Percentiles rank a stretch among this genome's conserved stretches.
Conservation (phyloP, 1,139 yeast species). For the Sugiyamaella pinicola region DNA sequence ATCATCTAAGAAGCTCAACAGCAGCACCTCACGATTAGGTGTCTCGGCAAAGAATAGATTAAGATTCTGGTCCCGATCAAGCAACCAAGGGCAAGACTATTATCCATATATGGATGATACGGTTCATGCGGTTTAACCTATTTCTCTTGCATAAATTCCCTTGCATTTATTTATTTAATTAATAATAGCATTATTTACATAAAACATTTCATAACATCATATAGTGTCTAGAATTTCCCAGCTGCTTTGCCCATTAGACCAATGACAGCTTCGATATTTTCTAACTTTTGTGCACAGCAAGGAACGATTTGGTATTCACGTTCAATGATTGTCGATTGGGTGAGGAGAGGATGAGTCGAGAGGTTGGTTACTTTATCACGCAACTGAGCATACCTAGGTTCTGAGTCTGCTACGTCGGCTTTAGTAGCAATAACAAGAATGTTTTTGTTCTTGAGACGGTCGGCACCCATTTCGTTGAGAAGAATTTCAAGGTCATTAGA, state of each 20-base stretch:
- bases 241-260: slow-evolving; percentile 71
- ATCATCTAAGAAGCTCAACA: slow-evolving; percentile 2
- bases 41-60: slow-evolving; percentile 13
- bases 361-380: slow-evolving; percentile 16
- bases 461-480: slow-evolving; percentile 67
- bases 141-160: slow-evolving; percentile 10
- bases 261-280: slow-evolving; percentile 72
- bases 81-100: slow-evolving; percentile 10
- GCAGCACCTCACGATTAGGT: slow-evolving; percentile 3
- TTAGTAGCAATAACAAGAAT: slow-evolving; percentile 85
- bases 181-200: slow-evolving; percentile 5
- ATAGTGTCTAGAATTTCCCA: slow-evolving; percentile 32
- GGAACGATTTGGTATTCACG: slow-evolving; percentile 73
- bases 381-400: slow-evolving; percentile 44
- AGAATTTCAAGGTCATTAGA: slow-evolving; percentile 61
- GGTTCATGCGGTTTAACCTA: slow-evolving; percentile 4
- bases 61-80: slow-evolving; percentile 19
- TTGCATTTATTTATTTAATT: slow-evolving; percentile 2
- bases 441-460: slow-evolving; percentile 59
- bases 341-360: slow-evolving; percentile 7
- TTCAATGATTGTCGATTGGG: slow-evolving; percentile 28
- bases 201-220: background rate
- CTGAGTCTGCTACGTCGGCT: slow-evolving; percentile 69
- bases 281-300: slow-evolving; percentile 73
- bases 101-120: slow-evolving; percentile 16